Evolutionary conservation across 2,329 filamentous ascomycete genomes (phyloP).

Genomic region (Fusarium sororula): DNA sequence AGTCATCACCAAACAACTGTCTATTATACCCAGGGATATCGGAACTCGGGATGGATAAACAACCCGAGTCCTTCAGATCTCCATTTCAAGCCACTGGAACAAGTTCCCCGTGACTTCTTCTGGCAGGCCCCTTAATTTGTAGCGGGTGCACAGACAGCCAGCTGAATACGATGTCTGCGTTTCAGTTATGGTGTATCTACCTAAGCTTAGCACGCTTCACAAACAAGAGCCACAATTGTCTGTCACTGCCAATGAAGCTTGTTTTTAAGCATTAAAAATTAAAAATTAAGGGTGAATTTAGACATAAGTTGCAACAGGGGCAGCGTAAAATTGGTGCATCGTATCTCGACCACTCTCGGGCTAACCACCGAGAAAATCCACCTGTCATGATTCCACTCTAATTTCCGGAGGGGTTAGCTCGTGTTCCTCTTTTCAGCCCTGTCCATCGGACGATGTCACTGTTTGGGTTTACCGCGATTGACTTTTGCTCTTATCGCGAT

Average conservation of each 20-base stretch:
- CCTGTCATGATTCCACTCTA: constrained; percentile 10
- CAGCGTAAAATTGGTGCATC: not conserved
- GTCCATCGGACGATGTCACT: not conserved
- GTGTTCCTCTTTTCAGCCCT: not conserved
- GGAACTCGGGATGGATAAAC: not conserved
- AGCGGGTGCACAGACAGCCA: not conserved
- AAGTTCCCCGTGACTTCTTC: not conserved
- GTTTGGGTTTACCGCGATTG: not conserved
- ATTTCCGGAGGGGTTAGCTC: constrained; percentile 14
- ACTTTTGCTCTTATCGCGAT: not conserved
- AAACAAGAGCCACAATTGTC: not conserved
- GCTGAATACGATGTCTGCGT: not conserved
- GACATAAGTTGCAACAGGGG: not conserved
- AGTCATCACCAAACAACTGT: not conserved
- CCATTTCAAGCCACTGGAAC: not conserved
- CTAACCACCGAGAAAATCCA: not conserved
- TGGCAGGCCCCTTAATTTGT: not conserved
- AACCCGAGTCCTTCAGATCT: not conserved
- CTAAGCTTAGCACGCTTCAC: not conserved
- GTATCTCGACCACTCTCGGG: not conserved
- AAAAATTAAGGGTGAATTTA: not conserved
- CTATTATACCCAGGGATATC: not conserved
- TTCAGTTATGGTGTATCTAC: not conserved
- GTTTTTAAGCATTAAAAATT: constrained; percentile 21
- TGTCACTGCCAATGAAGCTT: constrained; percentile 26